Conservation (phyloP, 1,284 basidiomycete genomes). For the Meira nashicola region DNA sequence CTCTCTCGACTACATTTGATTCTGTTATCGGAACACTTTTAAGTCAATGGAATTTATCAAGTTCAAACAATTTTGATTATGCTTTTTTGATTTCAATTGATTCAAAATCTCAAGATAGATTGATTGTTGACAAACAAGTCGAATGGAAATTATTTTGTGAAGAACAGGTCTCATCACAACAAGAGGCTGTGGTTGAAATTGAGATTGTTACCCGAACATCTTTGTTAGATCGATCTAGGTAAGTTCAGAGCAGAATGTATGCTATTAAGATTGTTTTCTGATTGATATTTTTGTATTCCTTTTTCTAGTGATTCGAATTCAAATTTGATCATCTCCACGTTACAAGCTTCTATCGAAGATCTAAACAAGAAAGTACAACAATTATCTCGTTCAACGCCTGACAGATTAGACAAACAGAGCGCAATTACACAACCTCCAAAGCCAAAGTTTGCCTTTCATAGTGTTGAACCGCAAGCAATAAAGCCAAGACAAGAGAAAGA, state of each 20-base stretch:
- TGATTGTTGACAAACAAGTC: neutral
- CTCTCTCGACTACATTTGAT: neutral
- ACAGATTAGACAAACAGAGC: no score
- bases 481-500: constrained; percentile 1
- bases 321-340: no score
- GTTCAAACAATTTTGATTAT: neutral
- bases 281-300: no score
- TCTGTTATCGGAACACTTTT: neutral
- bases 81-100: neutral
- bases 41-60: neutral
- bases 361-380: no score
- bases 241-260: no score
- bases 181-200: neutral
- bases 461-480: constrained; percentile 4
- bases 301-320: no score
- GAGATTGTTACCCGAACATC: no score
- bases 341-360: no score
- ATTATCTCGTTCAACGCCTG: no score
- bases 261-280: no score
- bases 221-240: no score
- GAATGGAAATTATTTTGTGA: constrained; percentile 1
- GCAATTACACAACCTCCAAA: neutral
- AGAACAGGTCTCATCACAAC: neutral
- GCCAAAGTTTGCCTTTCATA: constrained; percentile 8
- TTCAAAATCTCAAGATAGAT: neutral